Conservation (phyloP, 176 grass and related monocot species). For the Triticum turgidum region DNA sequence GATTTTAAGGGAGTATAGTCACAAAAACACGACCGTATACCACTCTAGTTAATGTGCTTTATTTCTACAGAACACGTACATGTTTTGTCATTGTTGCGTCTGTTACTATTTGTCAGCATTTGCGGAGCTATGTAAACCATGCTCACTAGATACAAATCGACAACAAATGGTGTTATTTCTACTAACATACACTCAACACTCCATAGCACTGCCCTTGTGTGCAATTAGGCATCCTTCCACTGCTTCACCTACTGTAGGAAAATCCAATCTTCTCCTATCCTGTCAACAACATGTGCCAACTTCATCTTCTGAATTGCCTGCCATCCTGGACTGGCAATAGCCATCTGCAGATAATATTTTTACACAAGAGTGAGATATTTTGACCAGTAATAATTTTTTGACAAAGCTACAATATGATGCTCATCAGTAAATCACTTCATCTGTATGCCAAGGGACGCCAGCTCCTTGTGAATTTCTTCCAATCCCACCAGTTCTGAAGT, state of each 20-base stretch:
- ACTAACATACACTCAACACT: conserved; percentile 12
- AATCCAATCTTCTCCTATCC: conserved; percentile 65
- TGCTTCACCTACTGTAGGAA: conserved; percentile 89
- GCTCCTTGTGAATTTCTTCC: conserved; percentile 69
- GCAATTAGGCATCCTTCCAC: conserved; percentile 57
- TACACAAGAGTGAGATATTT: neutral
- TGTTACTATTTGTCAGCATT: neutral
- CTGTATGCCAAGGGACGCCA: conserved; percentile 63
- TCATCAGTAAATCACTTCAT: conserved; percentile 29
- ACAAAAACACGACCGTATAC: neutral
- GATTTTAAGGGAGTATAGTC: neutral
- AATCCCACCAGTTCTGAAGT: conserved; percentile 71
- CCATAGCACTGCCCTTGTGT: conserved; percentile 41
- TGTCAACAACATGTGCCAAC: conserved; percentile 49
- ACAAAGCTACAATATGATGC: neutral
- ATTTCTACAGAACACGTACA: neutral
- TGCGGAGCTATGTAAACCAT: conserved; percentile 6
- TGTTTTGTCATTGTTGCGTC: too few relatives aligned
- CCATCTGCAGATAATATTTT: conserved; percentile 49
- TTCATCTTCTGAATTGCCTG: conserved; percentile 95
- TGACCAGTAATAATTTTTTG: neutral
- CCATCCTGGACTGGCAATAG: conserved; percentile 70
- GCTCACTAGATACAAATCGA: conserved; percentile 24
- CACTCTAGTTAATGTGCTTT: neutral
- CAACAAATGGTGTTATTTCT: conserved; percentile 33